Conservation (phyloP, 768 basidiomycete species). For the Solioccasus polychromus region DNA sequence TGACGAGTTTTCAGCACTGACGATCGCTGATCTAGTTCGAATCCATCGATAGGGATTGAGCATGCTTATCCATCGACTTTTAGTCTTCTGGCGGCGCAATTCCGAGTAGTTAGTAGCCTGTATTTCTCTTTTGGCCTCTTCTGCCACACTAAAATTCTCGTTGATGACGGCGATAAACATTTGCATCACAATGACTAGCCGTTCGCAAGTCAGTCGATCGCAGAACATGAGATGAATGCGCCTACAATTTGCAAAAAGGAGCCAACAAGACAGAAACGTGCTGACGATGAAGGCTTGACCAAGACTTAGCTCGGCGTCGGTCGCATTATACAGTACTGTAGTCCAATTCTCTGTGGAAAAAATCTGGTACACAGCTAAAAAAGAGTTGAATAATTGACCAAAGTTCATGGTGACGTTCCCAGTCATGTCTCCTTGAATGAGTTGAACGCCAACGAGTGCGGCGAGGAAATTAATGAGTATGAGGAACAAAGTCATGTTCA, state of each 20-base stretch:
- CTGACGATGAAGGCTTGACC: conserved; percentile 71
- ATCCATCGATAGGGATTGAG: conserved; percentile 90
- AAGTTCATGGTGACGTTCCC: conserved; percentile 62
- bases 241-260: conserved; percentile 90
- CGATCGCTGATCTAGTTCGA: conserved; percentile 66
- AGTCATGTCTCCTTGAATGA: conserved; percentile 79
- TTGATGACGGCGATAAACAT: conserved; percentile 98
- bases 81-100: conserved; percentile 51
- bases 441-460: conserved; percentile 78
- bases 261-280: conserved; percentile 77
- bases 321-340: conserved; percentile 62
- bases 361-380: conserved; percentile 83
- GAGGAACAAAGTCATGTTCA: conserved; percentile 91
- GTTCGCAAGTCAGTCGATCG: conserved; percentile 4
- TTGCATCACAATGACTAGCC: conserved; percentile 81
- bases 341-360: conserved; percentile 96
- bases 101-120: conserved; percentile 74
- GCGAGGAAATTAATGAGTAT: conserved; percentile 84
- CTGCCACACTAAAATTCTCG: conserved; percentile 91
- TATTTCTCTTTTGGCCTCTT: conserved; percentile 80
- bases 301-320: conserved; percentile 56
- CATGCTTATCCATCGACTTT: conserved; percentile 59
- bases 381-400: conserved; percentile 78
- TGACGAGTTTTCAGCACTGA: conserved; percentile 69
- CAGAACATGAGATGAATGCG: background rate